phyloP scores from a whole-genome alignment of 495 filamentous ascomycete genomes.

The Polyplosphaeria fusca region DNA sequence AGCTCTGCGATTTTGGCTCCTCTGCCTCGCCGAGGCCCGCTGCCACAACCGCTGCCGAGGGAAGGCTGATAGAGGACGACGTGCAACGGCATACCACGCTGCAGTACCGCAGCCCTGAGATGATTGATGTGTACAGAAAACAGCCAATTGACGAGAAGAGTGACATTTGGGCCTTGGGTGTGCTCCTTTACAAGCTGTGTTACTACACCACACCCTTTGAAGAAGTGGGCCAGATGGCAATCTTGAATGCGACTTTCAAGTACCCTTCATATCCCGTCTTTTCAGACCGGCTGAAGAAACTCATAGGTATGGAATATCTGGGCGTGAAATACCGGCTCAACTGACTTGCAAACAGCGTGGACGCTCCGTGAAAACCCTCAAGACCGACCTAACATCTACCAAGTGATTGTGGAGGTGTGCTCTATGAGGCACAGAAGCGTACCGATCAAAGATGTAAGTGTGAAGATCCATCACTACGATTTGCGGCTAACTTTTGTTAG shows the following conservation, averaged over 20 bases:
- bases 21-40: constrained; percentile 79
- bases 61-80: constrained; percentile 89
- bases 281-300: constrained; percentile 82
- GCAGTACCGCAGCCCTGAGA: constrained; percentile 96
- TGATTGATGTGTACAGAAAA: constrained; percentile 96
- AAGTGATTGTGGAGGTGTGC: constrained; percentile 81
- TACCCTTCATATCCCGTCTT: constrained; percentile 85
- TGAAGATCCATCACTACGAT: background rate
- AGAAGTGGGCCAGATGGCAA: constrained; percentile 96
- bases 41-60: constrained; percentile 79
- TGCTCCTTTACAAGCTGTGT: constrained; percentile 95
- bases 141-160: constrained; percentile 98
- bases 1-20: constrained; percentile 97
- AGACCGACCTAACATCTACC: constrained; percentile 86
- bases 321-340: background rate
- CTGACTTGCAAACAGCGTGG: constrained; percentile 57
- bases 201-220: constrained; percentile 99
- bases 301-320: constrained; percentile 68
- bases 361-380: constrained; percentile 87
- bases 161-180: constrained; percentile 96
- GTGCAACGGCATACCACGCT: constrained; percentile 95
- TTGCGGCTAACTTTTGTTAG: constrained; percentile 47
- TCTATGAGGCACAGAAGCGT: constrained; percentile 82
- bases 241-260: constrained; percentile 92
- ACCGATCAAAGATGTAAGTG: constrained; percentile 85